phyloP scores from a whole-genome alignment of 1,139 yeast genomes.

The Kluyveromyces marxianus region DNA sequence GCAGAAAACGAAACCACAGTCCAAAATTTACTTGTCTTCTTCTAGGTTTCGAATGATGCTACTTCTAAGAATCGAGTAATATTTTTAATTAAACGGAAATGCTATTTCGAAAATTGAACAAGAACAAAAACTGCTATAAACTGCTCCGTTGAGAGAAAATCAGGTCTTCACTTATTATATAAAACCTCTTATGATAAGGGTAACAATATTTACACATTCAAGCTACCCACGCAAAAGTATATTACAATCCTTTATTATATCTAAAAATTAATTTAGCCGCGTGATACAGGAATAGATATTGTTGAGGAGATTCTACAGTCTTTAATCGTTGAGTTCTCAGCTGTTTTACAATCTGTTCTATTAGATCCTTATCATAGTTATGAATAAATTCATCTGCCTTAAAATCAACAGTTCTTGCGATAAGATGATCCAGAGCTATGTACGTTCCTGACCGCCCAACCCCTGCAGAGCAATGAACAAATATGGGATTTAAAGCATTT shows the following conservation, averaged over 20 bases:
- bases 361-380: constrained; percentile 24
- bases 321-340: constrained; percentile 29
- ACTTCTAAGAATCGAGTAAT: too few relatives aligned
- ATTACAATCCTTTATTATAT: constrained; percentile 2
- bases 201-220: too few relatives aligned
- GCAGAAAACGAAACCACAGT: too few relatives aligned
- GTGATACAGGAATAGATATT: constrained; percentile 27
- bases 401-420: constrained; percentile 31
- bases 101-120: too few relatives aligned
- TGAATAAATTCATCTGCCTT: constrained; percentile 14
- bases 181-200: too few relatives aligned
- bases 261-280: constrained; percentile 19
- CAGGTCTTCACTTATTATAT: too few relatives aligned
- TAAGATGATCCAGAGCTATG: constrained; percentile 53
- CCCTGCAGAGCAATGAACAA: constrained; percentile 73
- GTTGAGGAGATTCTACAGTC: constrained; percentile 31
- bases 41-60: too few relatives aligned
- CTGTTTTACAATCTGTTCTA: constrained; percentile 29
- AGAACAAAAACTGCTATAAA: too few relatives aligned
- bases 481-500: constrained; percentile 31
- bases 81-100: too few relatives aligned
- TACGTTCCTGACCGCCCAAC: constrained; percentile 76
- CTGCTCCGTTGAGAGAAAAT: too few relatives aligned
- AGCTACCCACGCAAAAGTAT: neutral
- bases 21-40: too few relatives aligned